Evolutionary conservation across 2,329 filamentous ascomycete species (phyloP).

Genomic region (Gaeumannomyces sp.): DNA sequence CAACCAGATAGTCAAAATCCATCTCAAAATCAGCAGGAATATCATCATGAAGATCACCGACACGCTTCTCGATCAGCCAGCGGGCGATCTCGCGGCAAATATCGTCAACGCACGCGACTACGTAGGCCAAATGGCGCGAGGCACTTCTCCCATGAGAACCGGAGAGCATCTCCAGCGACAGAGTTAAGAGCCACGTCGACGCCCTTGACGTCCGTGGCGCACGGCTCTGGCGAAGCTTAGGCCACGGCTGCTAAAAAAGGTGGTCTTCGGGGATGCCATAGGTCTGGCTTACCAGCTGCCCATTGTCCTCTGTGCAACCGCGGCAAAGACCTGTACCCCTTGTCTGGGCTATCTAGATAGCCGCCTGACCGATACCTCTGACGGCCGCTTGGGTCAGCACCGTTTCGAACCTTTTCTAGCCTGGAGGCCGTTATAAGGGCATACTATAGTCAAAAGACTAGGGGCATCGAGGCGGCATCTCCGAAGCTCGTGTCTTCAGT

Average conservation of each 20-base stretch:
- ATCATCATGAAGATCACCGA: background rate
- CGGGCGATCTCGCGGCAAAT: slow-evolving; percentile 15
- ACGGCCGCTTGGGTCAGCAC: slow-evolving; percentile 18
- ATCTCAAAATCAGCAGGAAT: too few species aligned
- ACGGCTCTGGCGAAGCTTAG: slow-evolving; percentile 15
- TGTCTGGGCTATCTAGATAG: slow-evolving; percentile 13
- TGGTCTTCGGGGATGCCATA: slow-evolving; percentile 22
- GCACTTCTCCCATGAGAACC: slow-evolving; percentile 24
- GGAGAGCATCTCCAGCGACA: slow-evolving; percentile 24
- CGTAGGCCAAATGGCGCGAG: slow-evolving; percentile 27
- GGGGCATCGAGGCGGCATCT: slow-evolving; percentile 19
- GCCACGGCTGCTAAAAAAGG: slow-evolving; percentile 27
- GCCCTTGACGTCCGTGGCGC: slow-evolving; percentile 22
- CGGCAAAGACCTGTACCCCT: slow-evolving; percentile 25
- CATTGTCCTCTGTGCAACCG: slow-evolving; percentile 30
- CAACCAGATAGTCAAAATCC: too few species aligned
- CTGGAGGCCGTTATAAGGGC: slow-evolving; percentile 19
- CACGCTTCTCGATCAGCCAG: slow-evolving; percentile 18
- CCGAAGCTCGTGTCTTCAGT: slow-evolving; percentile 25
- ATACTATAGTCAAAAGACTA: slow-evolving; percentile 20
- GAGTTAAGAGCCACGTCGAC: slow-evolving; percentile 30
- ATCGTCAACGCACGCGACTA: slow-evolving; percentile 19
- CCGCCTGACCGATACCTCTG: slow-evolving; percentile 17
- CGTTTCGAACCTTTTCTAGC: slow-evolving; percentile 16
- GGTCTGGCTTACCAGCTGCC: slow-evolving; percentile 20